Evolutionary conservation across 441 rosid species (phyloP), one percentile per base, ranked within the genome.

Genomic region (Croton laevigatus): DNA sequence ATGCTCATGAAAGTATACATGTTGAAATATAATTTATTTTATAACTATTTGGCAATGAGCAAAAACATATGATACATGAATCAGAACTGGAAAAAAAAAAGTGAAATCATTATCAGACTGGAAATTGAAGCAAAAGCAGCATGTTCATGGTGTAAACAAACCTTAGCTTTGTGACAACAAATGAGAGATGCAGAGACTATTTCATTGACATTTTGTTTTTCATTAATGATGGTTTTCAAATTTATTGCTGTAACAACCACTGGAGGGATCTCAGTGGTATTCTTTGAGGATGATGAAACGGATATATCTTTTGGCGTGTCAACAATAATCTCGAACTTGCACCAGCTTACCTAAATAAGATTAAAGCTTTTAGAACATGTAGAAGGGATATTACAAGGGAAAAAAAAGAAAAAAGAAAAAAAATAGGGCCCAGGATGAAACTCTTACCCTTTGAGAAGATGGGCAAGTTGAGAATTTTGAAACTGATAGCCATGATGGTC

Each of bases 151-250:
- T 57, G 62, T 53, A 17, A 75, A 77, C 89, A 75, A 81, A 95
- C 99, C 98, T 95, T 95, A 69, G 97, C 95, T 77, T 84, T 91
- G 83, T 87, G 94, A 86, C 94, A 91, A 80, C 97, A 83, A 81
- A 95, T 81, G 65, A 91, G 83, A 81, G 98, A 95, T 51, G 92
- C 99, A 71, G 95, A 89, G 60, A 93, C 89, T 76, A 95, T 84
- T 82, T 95, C 99, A 78, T 91, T 89, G 48, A 78, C 83, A 81
- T 87, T 89, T 81, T 89, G 91, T 85, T 89, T 95, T 58, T 82
- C 89, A 75, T 93, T 95, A 74, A 88, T 71, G 70, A 89, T 64
- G 66, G 97, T 95, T 86, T 95, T 93, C 88, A 95, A 79, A 79
- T 87, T 93, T 78, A 95, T 89, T 71, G 98, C 97, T 53, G 98